phyloP scores from a whole-genome alignment of 768 basidiomycete species.

The Amanita phalloides region DNA sequence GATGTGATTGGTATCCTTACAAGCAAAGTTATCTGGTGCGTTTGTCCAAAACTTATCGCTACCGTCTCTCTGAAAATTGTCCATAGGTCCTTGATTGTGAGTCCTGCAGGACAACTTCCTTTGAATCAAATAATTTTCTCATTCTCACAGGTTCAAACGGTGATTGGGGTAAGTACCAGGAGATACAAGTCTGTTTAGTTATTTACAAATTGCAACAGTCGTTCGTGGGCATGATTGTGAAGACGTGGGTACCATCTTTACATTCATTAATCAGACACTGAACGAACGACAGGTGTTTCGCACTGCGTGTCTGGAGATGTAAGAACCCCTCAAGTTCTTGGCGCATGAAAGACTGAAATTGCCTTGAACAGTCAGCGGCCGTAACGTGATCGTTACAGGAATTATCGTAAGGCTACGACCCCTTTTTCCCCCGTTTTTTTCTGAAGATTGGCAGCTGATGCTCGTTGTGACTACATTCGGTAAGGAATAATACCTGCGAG shows the following conservation, averaged over 20 bases:
- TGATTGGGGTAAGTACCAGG: slow-evolving; percentile 20
- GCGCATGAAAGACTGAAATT: slow-evolving; percentile 1
- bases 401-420: slow-evolving; percentile 27
- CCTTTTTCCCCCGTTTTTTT: not conserved
- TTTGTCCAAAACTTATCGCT: not conserved
- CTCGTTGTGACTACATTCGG: slow-evolving; percentile 33
- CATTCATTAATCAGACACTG: not conserved
- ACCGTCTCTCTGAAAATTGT: not conserved
- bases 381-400: slow-evolving; percentile 34
- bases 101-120: slow-evolving; percentile 5
- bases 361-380: slow-evolving; percentile 36
- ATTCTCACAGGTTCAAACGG: slow-evolving; percentile 18
- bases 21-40: slow-evolving; percentile 25
- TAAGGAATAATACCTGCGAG: slow-evolving; percentile 12
- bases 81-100: slow-evolving; percentile 17
- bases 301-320: slow-evolving; percentile 58
- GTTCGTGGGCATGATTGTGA: slow-evolving; percentile 41
- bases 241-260: slow-evolving; percentile 27
- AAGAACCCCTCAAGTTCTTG: slow-evolving; percentile 7
- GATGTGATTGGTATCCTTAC: slow-evolving; percentile 17
- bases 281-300: slow-evolving; percentile 30
- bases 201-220: slow-evolving; percentile 19
- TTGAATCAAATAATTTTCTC: not conserved
- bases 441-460: slow-evolving; percentile 20
- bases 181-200: not conserved